Percentiles rank a stretch among this genome's conserved stretches.
These are phyloP conservation scores for Laguncularia racemosa DNA, from an alignment of 345 rosid species.

Conservation along the genomic window DNA sequence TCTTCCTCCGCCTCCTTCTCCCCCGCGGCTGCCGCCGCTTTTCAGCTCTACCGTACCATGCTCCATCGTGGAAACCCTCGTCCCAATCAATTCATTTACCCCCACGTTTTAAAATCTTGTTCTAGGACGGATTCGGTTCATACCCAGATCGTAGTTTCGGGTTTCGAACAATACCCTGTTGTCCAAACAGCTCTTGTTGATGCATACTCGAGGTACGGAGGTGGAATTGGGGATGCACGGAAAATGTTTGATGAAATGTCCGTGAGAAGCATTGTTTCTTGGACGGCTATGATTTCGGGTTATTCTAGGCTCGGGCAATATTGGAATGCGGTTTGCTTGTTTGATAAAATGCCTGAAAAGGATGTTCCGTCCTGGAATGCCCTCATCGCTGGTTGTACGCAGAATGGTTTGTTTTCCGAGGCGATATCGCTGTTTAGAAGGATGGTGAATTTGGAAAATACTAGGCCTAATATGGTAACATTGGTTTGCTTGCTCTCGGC, in stretches of 20 bases:
- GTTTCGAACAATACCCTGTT: slow-evolving; percentile 49
- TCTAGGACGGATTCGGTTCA: slow-evolving; percentile 45
- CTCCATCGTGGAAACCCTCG: slow-evolving; percentile 31
- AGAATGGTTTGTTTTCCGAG: slow-evolving; percentile 64
- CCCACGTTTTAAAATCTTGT: slow-evolving; percentile 58
- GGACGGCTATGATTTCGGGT: slow-evolving; percentile 83
- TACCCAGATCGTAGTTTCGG: slow-evolving; percentile 44
- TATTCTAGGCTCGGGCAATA: slow-evolving; percentile 56
- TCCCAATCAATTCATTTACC: slow-evolving; percentile 71
- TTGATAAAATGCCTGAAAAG: slow-evolving; percentile 63
- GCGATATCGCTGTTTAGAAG: slow-evolving; percentile 52
- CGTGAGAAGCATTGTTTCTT: slow-evolving; percentile 56
- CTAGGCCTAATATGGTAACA: slow-evolving; percentile 62
- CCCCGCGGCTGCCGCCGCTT: slow-evolving; percentile 28
- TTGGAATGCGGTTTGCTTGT: slow-evolving; percentile 40
- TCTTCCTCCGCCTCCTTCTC: slow-evolving; percentile 31
- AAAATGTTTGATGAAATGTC: slow-evolving; percentile 73
- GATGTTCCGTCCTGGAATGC: slow-evolving; percentile 95
- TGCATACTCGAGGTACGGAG: slow-evolving; percentile 47
- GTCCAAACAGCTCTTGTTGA: slow-evolving; percentile 76
- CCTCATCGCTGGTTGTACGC: slow-evolving; percentile 73
- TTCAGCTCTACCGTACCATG: slow-evolving; percentile 54
- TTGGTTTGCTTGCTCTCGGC: slow-evolving; percentile 65
- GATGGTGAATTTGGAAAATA: slow-evolving; percentile 29
- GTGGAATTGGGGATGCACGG: slow-evolving; percentile 34